Evolutionary conservation across 768 basidiomycete genomes (phyloP), one percentile per base, ranked within the genome.

Genomic region (Kwoniella mangroviensis): DNA sequence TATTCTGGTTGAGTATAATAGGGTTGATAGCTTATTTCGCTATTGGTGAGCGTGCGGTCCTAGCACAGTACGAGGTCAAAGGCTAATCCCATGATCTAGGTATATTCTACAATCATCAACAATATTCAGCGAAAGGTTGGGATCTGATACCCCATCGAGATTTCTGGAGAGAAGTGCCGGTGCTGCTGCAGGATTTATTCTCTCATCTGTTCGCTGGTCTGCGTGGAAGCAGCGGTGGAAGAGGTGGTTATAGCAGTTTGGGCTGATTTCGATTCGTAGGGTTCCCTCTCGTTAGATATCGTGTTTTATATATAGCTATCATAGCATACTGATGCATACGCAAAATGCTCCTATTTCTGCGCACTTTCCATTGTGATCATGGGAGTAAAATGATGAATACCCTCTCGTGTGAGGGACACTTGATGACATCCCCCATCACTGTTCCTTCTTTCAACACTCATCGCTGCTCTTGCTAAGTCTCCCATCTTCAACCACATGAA

Each of bases 31-130:
- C 68, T 9, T 82, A 82, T 52, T 82, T 81, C 68, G 79, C 68
- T 5, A 74, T 83, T 26, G 82, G 81, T 82, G 63, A 65, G 79
- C 76, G 15, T 34, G 34, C 34, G 34, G 56, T 40, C 28, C 24
- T 53, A 24, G 12, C 22, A 34, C 22, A 26, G n/a, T 51, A 51
- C 49, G 49, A 51, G 21, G 49, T 51, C 49, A 34, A 51, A 51
- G 17, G 21, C 49, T 51, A 51, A 51, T 19, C 0, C 15, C 21
- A 54, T 58, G 17, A 58, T 19, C 13, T 58, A 79, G 83, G 83
- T n/a, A 82, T 82, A 63, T 80, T 79, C 59, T 82, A 84, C 73
- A 84, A 84, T 52, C 82, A 81, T 55, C 79, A 83, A 53, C 83
- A 82, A 53, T 84, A 84, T 71, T 82, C 79, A 63, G 82, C 83